phyloP scores from a whole-genome alignment of 164 flowering plant species.

The Pachysandra terminalis region DNA sequence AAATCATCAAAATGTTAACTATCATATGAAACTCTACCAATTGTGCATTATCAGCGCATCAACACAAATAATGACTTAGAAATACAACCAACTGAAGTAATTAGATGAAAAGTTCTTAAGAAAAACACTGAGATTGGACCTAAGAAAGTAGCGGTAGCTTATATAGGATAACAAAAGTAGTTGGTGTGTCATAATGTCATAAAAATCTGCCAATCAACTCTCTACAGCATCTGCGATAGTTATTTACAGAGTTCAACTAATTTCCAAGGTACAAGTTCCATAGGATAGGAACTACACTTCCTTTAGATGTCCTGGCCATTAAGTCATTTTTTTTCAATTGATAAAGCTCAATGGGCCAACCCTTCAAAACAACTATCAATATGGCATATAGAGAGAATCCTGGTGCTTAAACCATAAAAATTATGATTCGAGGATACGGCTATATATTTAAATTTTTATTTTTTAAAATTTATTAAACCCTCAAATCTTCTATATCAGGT shows the following conservation, averaged over 20 bases:
- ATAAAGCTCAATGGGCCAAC: not conserved
- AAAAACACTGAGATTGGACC: not conserved
- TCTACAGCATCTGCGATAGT: no score
- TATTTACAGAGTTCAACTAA: not conserved
- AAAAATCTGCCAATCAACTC: no score
- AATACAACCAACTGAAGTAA: not conserved
- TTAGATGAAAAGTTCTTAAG: not conserved
- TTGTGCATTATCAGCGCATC: not conserved
- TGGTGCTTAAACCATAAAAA: no score
- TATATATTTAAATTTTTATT: no score
- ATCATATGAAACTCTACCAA: not conserved
- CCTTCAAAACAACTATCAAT: not conserved
- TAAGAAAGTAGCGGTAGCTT: not conserved
- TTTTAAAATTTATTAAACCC: no score
- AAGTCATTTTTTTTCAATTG: not conserved
- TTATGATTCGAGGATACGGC: no score
- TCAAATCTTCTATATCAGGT: no score
- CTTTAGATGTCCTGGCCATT: not conserved
- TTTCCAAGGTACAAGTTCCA: not conserved
- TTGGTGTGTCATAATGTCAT: no score
- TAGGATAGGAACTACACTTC: not conserved
- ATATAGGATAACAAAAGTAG: not conserved
- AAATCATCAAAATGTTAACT: not conserved
- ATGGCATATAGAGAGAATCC: not conserved
- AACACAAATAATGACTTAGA: not conserved